Base-by-base conservation (phyloP, 257 asterid species). In the Nyctanthes arbortristis region DNA sequence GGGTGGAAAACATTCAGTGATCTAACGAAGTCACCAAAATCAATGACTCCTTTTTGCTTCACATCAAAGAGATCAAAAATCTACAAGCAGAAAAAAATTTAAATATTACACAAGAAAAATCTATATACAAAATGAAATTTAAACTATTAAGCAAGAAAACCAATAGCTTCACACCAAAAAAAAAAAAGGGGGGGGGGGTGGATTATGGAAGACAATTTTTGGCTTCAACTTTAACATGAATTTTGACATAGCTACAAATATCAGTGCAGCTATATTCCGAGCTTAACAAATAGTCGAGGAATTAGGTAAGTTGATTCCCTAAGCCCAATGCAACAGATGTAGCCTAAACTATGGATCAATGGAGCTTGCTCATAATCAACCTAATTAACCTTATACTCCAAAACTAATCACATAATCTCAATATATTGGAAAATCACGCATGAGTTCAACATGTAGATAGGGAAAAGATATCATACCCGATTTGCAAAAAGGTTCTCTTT, bases 1-100 rank as follows among this genome's bases (percentile, higher is more conserved):
- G 99, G 99, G 83, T 94, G 99, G 88, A 94, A 94, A 75, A 94
- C 99, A 77, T 84, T 88, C 47, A 94, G 95, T 16, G 96, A 82
- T 81, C 88, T 80, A 73, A 91, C 99, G 68, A 94, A 94, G 76
- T 94, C 99, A 68, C 97, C 94, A 82, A 94, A 94, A 77, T 94
- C 97, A 81, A 91, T 94, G 71, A 91, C 93, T 55, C 99, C 99
- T 70, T 89, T 94, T 61, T 74, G 95, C 84, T 94, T 94, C 85
- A 85, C 97, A 71, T 91, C 99, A 82, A 94, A 94, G 65, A 94
- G 97, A 79, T 91, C 87, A 73, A 94, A 94, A 57, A 94, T 91
- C 99, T 94, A 92, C 81, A 56, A 69, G 59, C n/a, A 47, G 64
- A 68, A 61, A 65, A 32, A 13, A 37, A 35, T 52, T 64, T 61